These are phyloP conservation scores for Aureobasidium namibiae DNA, from an alignment of 2,329 filamentous ascomycete genomes.

Conservation along the genomic window DNA sequence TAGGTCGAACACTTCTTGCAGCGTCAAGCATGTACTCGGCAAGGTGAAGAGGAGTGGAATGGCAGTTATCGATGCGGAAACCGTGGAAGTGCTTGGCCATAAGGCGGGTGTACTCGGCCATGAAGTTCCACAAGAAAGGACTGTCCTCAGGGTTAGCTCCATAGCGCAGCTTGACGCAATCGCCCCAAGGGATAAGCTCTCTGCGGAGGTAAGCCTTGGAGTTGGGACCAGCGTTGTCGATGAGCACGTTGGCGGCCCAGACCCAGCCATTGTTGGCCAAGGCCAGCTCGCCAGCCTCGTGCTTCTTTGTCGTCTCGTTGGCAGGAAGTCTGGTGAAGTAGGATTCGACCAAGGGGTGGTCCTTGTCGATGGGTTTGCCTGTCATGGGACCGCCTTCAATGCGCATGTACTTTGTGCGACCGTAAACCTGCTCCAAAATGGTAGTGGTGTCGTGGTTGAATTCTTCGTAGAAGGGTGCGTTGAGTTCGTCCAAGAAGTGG, in stretches of 20 bases:
- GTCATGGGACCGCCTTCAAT: conserved; percentile 89
- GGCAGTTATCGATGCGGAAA: conserved; percentile 95
- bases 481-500: conserved; percentile 71
- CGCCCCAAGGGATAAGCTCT: conserved; percentile 96
- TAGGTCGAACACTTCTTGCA: conserved; percentile 77
- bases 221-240: conserved; percentile 83
- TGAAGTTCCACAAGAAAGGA: conserved; percentile 90
- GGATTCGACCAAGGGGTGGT: conserved; percentile 78
- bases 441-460: conserved; percentile 77
- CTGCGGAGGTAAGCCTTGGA: conserved; percentile 91
- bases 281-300: conserved; percentile 67
- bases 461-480: conserved; percentile 82
- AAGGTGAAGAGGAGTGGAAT: conserved; percentile 89
- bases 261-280: conserved; percentile 98
- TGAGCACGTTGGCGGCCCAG: conserved; percentile 90
- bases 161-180: conserved; percentile 95
- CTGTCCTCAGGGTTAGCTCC: conserved; percentile 73
- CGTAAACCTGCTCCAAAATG: conserved; percentile 85
- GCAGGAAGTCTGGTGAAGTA: conserved; percentile 87
- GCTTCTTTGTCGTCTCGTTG: conserved; percentile 69
- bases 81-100: conserved; percentile 93
- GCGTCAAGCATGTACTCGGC: conserved; percentile 93
- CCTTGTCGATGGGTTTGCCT: conserved; percentile 65
- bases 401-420: conserved; percentile 88
- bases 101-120: conserved; percentile 84